Base-by-base conservation (phyloP, 2,329 filamentous ascomycete species). In the Venturia effusa region DNA sequence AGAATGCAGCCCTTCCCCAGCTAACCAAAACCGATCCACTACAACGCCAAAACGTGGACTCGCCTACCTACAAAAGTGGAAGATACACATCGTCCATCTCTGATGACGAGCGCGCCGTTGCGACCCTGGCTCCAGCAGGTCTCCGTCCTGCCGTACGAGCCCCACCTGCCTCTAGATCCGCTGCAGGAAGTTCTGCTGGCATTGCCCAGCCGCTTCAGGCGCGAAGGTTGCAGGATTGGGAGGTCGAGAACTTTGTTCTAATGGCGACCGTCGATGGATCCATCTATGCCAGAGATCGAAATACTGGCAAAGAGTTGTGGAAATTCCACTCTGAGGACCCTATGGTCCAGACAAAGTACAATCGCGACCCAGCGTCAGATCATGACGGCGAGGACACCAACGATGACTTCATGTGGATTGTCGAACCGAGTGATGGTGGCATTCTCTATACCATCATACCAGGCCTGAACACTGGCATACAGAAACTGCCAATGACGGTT, bases 191-290 rank as follows among this genome's bases (percentile, higher is more conserved):
- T 79, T 84, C 83, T 78, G 83, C 82, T 70, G 78, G 75, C 71
- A 72, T 79, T 65, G 84, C 88, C 81, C 87, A 89, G 89, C 89
- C 90, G 75, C 83, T 83, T 69, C 71, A 72, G 88, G 93, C 92
- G 92, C 92, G 93, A 86, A 95, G 88, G 83, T 83, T 97, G 84
- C 88, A 92, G 85, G 93, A 97, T 81, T 97, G 93, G 93, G 91
- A 97, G 89, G 92, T 97, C 80, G 93, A 97, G 90, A 92, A 97
- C 83, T 96, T 97, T 85, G 90, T 97, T 80, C 90, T 99, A 82
- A 83, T 99, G 89, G 93, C 94, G 90, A 97, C 94, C 84, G 90
- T 97, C 85, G 92, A 97, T 83, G 94, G 94, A 83, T 90, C 91
- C 75, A 85, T 97, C 72, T 90, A 96, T 79, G 92, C 93, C 75